Percentiles rank a stretch among this genome's conserved stretches.
phyloP scores from a whole-genome alignment of 2,329 filamentous ascomycete genomes.

The Penicillium capsulatum region DNA sequence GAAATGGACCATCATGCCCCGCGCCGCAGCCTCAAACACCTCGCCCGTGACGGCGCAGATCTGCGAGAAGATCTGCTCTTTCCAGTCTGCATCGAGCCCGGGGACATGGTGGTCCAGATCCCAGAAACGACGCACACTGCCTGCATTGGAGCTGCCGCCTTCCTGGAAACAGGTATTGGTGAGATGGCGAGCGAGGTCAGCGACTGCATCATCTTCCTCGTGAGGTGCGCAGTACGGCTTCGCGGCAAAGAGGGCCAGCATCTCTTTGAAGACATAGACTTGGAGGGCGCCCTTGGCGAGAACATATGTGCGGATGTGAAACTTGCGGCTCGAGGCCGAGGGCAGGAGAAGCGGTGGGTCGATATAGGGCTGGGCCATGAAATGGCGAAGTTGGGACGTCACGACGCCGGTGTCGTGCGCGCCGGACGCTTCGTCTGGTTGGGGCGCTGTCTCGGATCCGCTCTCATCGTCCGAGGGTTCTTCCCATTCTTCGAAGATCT shows the following conservation, averaged over 20 bases:
- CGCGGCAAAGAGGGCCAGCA: conserved; percentile 89
- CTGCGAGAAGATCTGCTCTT: conserved; percentile 64
- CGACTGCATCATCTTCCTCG: conserved; percentile 38
- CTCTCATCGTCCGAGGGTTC: conserved; percentile 53
- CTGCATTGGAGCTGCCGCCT: conserved; percentile 50
- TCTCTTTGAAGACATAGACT: conserved; percentile 81
- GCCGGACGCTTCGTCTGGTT: conserved; percentile 20
- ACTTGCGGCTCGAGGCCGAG: conserved; percentile 67
- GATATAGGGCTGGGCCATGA: conserved; percentile 93
- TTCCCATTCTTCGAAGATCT: conserved; percentile 91
- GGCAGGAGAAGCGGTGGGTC: conserved; percentile 74
- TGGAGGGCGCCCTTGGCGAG: conserved; percentile 72
- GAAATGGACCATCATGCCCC: conserved; percentile 84
- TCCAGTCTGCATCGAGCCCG: conserved; percentile 42
- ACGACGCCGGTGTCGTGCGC: conserved; percentile 58
- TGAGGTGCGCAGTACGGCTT: conserved; percentile 64
- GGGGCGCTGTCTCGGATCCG: conserved; percentile 43
- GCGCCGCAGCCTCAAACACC: conserved; percentile 79
- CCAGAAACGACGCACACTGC: conserved; percentile 73
- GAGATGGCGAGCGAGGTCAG: conserved; percentile 69
- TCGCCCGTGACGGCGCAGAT: conserved; percentile 71
- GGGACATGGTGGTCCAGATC: conserved; percentile 49
- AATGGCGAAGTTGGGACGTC: conserved; percentile 88
- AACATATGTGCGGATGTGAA: conserved; percentile 91
- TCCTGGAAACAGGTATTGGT: conserved; percentile 94